Evolutionary conservation across 2,329 filamentous ascomycete genomes (phyloP).

Genomic region (Neoascochyta sp.): DNA sequence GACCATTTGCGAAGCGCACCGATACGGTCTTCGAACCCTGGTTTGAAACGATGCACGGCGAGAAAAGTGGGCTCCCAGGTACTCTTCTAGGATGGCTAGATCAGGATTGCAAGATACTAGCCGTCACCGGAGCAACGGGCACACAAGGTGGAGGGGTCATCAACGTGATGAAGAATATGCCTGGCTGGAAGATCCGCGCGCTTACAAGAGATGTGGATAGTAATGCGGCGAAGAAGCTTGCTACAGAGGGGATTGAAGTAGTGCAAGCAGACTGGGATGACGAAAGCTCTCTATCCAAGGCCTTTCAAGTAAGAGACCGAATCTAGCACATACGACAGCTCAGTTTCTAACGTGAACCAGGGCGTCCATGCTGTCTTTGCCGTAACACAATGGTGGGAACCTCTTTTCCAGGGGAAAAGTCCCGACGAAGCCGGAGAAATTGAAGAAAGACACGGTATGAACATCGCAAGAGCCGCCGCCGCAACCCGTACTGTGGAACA

Average conservation of each 20-base stretch:
- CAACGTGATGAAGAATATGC: conserved; percentile 21
- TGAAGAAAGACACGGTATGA: conserved; percentile 43
- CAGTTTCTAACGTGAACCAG: conserved; percentile 1
- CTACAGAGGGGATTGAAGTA: conserved; percentile 18
- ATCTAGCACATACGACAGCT: background rate
- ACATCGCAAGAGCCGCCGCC: conserved; percentile 43
- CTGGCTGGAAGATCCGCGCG: conserved; percentile 22
- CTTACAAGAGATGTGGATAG: conserved; percentile 18
- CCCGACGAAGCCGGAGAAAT: conserved; percentile 35
- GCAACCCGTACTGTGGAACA: conserved; percentile 40
- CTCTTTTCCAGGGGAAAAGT: conserved; percentile 24
- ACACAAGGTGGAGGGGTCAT: conserved; percentile 25
- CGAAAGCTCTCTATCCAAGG: conserved; percentile 12
- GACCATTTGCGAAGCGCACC: too few species aligned
- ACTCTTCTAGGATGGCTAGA: conserved; percentile 28
- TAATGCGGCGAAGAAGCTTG: conserved; percentile 20
- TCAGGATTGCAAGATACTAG: conserved; percentile 17
- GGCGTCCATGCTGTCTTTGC: conserved; percentile 35
- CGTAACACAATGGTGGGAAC: conserved; percentile 44
- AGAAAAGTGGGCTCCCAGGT: conserved; percentile 42
- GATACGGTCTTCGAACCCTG: too few species aligned
- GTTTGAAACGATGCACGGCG: conserved; percentile 46
- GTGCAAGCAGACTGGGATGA: conserved; percentile 21
- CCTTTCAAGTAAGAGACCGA: conserved; percentile 13
- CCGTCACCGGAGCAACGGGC: conserved; percentile 29